Evolutionary conservation across 352 stramenopile genomes (phyloP).

Genomic region (Phytophthora macrochlamydospora): DNA sequence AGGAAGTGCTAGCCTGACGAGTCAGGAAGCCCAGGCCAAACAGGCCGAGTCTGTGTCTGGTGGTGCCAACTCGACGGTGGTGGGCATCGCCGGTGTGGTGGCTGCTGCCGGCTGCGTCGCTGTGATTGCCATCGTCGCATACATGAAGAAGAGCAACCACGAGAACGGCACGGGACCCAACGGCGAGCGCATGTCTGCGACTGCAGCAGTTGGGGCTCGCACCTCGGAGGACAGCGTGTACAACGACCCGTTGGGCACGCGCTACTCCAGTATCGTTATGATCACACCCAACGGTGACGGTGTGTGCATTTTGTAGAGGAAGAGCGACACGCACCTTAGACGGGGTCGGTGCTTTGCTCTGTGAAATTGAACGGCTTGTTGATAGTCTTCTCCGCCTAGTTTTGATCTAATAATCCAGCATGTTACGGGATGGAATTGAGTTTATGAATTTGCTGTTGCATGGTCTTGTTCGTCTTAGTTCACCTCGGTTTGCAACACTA

Average conservation of each 20-base stretch:
- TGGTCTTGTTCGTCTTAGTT: not conserved
- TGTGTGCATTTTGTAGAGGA: slow-evolving; percentile 75
- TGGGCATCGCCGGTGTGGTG: slow-evolving; percentile 19
- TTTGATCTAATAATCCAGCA: slow-evolving; percentile 37
- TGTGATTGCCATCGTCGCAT: slow-evolving; percentile 60
- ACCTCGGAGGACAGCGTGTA: slow-evolving; percentile 69
- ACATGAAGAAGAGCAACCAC: slow-evolving; percentile 49
- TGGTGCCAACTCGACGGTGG: slow-evolving; percentile 2
- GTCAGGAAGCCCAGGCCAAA: slow-evolving; percentile 54
- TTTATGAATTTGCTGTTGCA: slow-evolving; percentile 7
- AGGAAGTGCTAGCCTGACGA: slow-evolving; percentile 32
- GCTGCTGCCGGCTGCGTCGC: slow-evolving; percentile 41
- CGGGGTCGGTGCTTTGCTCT: slow-evolving; percentile 13
- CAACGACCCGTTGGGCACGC: slow-evolving; percentile 75
- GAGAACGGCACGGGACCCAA: slow-evolving; percentile 24
- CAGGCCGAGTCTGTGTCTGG: slow-evolving; percentile 43
- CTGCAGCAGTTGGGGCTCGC: slow-evolving; percentile 43
- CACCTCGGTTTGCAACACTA: slow-evolving; percentile 21
- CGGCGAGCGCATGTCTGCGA: slow-evolving; percentile 41
- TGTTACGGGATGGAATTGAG: slow-evolving; percentile 18
- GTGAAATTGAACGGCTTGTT: slow-evolving; percentile 33
- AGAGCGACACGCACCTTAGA: slow-evolving; percentile 9
- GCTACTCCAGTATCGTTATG: slow-evolving; percentile 89
- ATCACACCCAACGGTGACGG: slow-evolving; percentile 83
- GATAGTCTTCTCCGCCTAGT: slow-evolving; percentile 29